Conservation (phyloP, 371 early-diverging fungal species). For the Mucor circinelloides region DNA sequence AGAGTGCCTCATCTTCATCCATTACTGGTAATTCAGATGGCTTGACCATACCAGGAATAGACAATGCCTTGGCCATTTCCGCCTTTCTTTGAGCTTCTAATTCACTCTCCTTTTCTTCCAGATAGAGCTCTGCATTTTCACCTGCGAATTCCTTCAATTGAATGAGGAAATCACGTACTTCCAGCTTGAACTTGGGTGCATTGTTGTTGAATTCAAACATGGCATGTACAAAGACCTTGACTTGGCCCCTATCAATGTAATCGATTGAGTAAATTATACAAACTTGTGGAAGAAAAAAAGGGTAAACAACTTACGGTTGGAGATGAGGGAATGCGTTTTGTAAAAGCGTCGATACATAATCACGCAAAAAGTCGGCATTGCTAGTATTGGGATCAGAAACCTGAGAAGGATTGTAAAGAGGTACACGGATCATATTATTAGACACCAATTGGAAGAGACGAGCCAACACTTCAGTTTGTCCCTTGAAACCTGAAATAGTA, state of each 20-base stretch:
- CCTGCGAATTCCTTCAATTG: slow-evolving; percentile 94
- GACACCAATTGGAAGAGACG: slow-evolving; percentile 89
- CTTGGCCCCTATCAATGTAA: slow-evolving; percentile 65
- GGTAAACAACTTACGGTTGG: slow-evolving; percentile 54
- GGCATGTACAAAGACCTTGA: slow-evolving; percentile 86
- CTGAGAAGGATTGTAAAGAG: slow-evolving; percentile 75
- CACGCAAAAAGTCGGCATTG: slow-evolving; percentile 79
- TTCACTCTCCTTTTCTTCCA: slow-evolving; percentile 94
- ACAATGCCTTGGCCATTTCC: slow-evolving; percentile 82
- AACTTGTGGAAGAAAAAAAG: neutral
- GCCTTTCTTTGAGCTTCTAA: slow-evolving; percentile 74
- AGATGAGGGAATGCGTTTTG: slow-evolving; percentile 93
- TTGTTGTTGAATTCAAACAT: slow-evolving; percentile 83
- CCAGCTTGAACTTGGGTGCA: slow-evolving; percentile 81
- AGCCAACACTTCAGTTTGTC: slow-evolving; percentile 87
- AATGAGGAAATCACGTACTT: slow-evolving; percentile 96
- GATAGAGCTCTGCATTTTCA: slow-evolving; percentile 88
- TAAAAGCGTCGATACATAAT: slow-evolving; percentile 81
- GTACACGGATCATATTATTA: slow-evolving; percentile 77
- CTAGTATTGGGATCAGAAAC: slow-evolving; percentile 73
- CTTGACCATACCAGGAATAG: slow-evolving; percentile 96
- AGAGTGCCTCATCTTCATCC: slow-evolving; percentile 65
- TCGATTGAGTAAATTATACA: neutral
- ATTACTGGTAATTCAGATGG: slow-evolving; percentile 83
- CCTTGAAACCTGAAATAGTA: slow-evolving; percentile 66